Evolutionary conservation across 176 grass and related monocot genomes (phyloP).

Genomic region (Alopecurus myosuroides): DNA sequence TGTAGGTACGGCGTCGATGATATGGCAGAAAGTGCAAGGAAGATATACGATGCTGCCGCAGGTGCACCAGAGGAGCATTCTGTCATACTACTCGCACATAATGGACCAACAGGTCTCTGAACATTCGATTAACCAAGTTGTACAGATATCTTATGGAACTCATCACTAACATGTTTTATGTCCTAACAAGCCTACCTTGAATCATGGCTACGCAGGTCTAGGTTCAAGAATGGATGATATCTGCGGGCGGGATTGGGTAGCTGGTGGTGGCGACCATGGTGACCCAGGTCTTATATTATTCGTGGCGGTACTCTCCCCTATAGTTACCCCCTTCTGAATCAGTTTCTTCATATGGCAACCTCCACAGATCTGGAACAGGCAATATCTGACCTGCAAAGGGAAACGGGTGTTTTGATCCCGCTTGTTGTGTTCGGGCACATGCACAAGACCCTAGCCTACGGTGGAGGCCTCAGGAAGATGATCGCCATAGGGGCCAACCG

Average conservation of each 20-base stretch:
- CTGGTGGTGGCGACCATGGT: conserved; percentile 70
- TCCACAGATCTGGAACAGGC: conserved; percentile 66
- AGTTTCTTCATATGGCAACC: not conserved
- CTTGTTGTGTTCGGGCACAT: conserved; percentile 91
- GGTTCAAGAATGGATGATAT: conserved; percentile 80
- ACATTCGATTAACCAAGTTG: not conserved
- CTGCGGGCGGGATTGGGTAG: conserved; percentile 82
- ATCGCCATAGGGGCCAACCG: conserved; percentile 40
- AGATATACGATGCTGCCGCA: conserved; percentile 69
- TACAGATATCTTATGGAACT: not conserved
- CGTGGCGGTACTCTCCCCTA: not conserved
- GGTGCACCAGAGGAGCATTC: conserved; percentile 52
- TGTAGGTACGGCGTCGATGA: conserved; percentile 77
- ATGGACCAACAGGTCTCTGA: conserved; percentile 88
- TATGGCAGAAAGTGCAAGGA: conserved; percentile 86
- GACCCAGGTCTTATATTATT: conserved; percentile 71
- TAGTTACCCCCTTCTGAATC: not conserved
- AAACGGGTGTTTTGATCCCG: conserved; percentile 54
- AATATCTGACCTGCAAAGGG: conserved; percentile 61
- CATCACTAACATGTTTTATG: not conserved
- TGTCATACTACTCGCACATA: conserved; percentile 87
- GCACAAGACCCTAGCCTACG: conserved; percentile 79
- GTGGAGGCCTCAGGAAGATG: conserved; percentile 74
- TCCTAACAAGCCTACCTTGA: not conserved
- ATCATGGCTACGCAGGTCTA: conserved; percentile 49